Percentiles rank a stretch among this genome's conserved stretches.
phyloP scores from a whole-genome alignment of 495 filamentous ascomycete species.

The Astrocystis sublimbata region DNA sequence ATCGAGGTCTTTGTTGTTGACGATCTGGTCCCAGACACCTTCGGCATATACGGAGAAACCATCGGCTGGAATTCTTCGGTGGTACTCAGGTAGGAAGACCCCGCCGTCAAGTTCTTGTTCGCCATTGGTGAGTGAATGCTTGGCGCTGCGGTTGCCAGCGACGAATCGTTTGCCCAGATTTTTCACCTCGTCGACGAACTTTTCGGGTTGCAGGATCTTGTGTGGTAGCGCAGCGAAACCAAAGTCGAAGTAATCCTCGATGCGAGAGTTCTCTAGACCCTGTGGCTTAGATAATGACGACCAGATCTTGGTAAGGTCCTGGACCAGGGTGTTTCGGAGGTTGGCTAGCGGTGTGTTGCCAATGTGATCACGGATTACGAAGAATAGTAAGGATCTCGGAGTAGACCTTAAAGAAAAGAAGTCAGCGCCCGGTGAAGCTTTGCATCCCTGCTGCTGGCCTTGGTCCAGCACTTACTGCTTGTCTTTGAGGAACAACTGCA shows the following conservation, averaged over 20 bases:
- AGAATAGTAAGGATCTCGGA: conserved; percentile 91
- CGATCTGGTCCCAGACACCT: conserved; percentile 96
- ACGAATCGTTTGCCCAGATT: conserved; percentile 81
- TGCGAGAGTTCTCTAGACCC: conserved; percentile 83
- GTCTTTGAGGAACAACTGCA: conserved; percentile 94
- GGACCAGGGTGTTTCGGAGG: conserved; percentile 82
- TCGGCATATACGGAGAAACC: conserved; percentile 91
- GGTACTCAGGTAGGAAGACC: conserved; percentile 90
- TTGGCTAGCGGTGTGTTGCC: conserved; percentile 87
- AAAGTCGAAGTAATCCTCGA: conserved; percentile 98
- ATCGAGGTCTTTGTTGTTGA: conserved; percentile 97
- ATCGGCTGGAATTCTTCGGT: conserved; percentile 92
- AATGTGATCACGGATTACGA: conserved; percentile 96
- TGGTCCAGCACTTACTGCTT: conserved; percentile 63
- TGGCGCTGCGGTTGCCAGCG: conserved; percentile 67
- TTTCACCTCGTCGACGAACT: conserved; percentile 77
- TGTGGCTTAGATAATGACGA: conserved; percentile 83
- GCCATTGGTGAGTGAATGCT: conserved; percentile 51
- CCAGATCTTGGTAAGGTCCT: conserved; percentile 91
- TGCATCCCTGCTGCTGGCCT: neutral
- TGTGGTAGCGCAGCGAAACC: conserved; percentile 94
- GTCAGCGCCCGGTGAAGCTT: conserved; percentile 13
- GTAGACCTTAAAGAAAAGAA: conserved; percentile 63
- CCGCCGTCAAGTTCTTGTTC: conserved; percentile 74
- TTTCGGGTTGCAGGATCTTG: conserved; percentile 94